A percentile compares a stretch with the other conserved stretches of the same genome.
Conservation (phyloP, 805 yeast species). For the Saccharomycopsis amapae region DNA sequence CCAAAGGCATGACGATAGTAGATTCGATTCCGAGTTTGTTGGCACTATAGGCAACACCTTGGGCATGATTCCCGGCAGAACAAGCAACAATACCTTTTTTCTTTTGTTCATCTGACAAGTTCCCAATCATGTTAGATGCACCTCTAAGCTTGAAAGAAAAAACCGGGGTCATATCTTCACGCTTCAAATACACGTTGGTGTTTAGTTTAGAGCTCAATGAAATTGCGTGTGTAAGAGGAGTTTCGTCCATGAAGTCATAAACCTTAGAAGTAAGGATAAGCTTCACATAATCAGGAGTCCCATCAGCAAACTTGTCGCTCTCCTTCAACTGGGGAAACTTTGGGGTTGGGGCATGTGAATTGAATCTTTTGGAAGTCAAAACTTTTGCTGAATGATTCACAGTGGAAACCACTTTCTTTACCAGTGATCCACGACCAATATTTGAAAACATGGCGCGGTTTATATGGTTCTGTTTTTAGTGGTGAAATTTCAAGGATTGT, state of each 20-base stretch:
- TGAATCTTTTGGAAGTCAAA: not conserved
- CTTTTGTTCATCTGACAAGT: conserved; percentile 50
- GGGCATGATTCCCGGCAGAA: conserved; percentile 99
- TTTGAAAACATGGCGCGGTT: too few relatives aligned
- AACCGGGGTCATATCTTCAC: conserved; percentile 93
- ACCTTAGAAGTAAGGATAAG: conserved; percentile 87
- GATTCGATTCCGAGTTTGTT: conserved; percentile 81
- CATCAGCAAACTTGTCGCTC: conserved; percentile 30
- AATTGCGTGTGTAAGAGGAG: conserved; percentile 74
- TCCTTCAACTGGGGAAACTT: conserved; percentile 6
- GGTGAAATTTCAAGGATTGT: too few relatives aligned
- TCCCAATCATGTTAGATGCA: conserved; percentile 95
- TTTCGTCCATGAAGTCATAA: conserved; percentile 88
- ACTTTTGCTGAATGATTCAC: not conserved
- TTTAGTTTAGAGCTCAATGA: conserved; percentile 69
- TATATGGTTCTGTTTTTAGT: too few relatives aligned
- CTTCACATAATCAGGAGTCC: conserved; percentile 89
- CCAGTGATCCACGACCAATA: too few relatives aligned
- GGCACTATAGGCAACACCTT: conserved; percentile 95
- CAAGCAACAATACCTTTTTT: conserved; percentile 92
- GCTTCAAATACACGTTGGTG: conserved; percentile 68
- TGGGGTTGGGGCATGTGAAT: not conserved
- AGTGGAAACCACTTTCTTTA: too few relatives aligned
- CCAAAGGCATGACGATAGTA: conserved; percentile 96
- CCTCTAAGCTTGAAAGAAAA: conserved; percentile 96